phyloP scores from a whole-genome alignment of 1,284 basidiomycete species.

The Flammula alnicola region DNA sequence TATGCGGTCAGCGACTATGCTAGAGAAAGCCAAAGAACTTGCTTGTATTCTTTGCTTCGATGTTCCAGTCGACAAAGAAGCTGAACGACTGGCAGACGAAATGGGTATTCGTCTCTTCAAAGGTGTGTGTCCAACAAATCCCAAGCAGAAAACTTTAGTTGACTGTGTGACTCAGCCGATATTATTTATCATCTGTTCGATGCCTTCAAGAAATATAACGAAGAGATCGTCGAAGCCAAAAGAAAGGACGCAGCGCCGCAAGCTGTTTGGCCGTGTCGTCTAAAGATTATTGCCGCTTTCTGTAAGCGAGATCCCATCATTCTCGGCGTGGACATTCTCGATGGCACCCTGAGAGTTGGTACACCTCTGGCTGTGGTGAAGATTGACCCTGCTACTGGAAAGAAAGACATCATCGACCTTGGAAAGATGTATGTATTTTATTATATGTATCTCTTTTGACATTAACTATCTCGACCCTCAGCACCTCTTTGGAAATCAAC shows the following conservation, averaged over 20 bases:
- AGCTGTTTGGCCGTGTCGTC: constrained; percentile 96
- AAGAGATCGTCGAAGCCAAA: constrained; percentile 92
- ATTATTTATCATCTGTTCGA: constrained; percentile 99
- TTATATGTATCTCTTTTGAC: constrained; percentile 6
- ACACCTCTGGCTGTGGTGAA: constrained; percentile 97
- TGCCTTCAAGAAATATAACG: constrained; percentile 96
- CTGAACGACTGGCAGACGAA: constrained; percentile 90
- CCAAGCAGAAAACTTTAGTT: too few relatives aligned
- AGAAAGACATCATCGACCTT: constrained; percentile 89
- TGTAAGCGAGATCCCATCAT: constrained; percentile 98
- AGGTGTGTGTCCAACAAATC: constrained; percentile 69
- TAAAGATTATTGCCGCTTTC: constrained; percentile 93
- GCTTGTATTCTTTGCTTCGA: constrained; percentile 98
- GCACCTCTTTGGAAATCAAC: constrained; percentile 95
- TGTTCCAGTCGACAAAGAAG: constrained; percentile 92
- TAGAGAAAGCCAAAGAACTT: constrained; percentile 95
- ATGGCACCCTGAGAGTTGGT: constrained; percentile 91
- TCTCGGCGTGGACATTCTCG: constrained; percentile 95
- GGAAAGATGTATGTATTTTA: constrained; percentile 84
- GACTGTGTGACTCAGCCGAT: too few relatives aligned
- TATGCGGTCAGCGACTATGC: constrained; percentile 92
- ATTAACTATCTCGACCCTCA: constrained; percentile 35
- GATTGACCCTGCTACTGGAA: constrained; percentile 82
- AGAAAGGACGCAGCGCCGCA: constrained; percentile 90
- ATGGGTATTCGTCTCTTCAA: constrained; percentile 95